A percentile compares a stretch with the other conserved stretches of the same genome.
phyloP scores from a whole-genome alignment of 768 basidiomycete species.

The Cystobasidium ongulense region DNA sequence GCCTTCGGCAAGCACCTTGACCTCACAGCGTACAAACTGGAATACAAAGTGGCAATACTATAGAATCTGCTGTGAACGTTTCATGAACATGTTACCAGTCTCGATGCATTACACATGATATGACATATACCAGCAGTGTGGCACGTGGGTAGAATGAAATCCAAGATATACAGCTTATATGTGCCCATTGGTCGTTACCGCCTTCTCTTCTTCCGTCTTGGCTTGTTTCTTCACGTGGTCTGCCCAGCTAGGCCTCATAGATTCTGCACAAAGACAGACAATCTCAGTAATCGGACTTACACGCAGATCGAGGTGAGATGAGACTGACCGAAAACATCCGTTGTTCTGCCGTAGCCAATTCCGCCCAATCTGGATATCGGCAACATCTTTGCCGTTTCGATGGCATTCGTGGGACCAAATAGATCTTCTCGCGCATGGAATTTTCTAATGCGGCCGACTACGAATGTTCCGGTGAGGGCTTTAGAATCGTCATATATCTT shows the following conservation, averaged over 20 bases:
- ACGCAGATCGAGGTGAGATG: not conserved
- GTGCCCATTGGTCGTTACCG: not conserved
- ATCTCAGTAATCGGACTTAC: not conserved
- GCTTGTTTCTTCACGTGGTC: not conserved
- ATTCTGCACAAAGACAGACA: not conserved
- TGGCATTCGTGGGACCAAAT: not conserved
- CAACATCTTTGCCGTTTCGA: constrained; percentile 35
- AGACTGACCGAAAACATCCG: constrained; percentile 48
- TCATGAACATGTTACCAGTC: no score
- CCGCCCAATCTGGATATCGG: constrained; percentile 53
- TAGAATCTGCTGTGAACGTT: no score
- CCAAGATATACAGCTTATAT: not conserved
- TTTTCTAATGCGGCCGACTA: constrained; percentile 43
- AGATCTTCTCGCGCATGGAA: constrained; percentile 44
- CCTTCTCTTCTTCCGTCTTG: not conserved
- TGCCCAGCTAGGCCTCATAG: not conserved
- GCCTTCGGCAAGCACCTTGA: no score
- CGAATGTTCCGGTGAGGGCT: not conserved
- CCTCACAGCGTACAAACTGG: no score
- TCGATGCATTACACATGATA: no score
- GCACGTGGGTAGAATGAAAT: not conserved
- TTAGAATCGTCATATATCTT: not conserved
- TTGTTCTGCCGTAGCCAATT: constrained; percentile 51
- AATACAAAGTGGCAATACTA: no score
- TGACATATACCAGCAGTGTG: not conserved